These are phyloP conservation scores for Coniochaeta sp. DNA, from an alignment of 2,329 filamentous ascomycete genomes.

Conservation along the genomic window DNA sequence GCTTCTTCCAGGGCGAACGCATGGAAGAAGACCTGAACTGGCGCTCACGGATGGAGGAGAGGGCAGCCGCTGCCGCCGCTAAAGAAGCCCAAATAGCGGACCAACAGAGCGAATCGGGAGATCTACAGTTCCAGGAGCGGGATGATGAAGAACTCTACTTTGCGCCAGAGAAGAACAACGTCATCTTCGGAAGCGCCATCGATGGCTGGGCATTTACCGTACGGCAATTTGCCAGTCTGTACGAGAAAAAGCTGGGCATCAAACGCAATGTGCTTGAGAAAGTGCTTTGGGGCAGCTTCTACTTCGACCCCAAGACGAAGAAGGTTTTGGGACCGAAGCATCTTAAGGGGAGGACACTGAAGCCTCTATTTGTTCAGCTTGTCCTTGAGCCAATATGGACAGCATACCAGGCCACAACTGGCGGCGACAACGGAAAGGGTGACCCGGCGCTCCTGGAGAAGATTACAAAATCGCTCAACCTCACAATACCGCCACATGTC, in stretches of 20 bases:
- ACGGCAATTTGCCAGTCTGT: constrained; percentile 84
- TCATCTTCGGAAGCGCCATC: constrained; percentile 95
- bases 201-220: constrained; percentile 99
- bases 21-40: constrained; percentile 98
- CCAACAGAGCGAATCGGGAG: constrained; percentile 46
- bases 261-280: constrained; percentile 84
- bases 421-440: constrained; percentile 74
- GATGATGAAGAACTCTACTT: constrained; percentile 98
- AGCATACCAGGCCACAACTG: constrained; percentile 83
- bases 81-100: constrained; percentile 46
- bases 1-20: constrained; percentile 94
- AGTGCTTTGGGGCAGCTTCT: constrained; percentile 94
- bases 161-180: constrained; percentile 95
- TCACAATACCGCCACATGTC: constrained; percentile 79
- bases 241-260: constrained; percentile 95
- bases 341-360: constrained; percentile 82
- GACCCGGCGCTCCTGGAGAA: constrained; percentile 81
- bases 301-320: constrained; percentile 94
- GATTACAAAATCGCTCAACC: constrained; percentile 83
- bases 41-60: constrained; percentile 87
- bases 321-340: constrained; percentile 87
- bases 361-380: constrained; percentile 95
- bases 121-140: constrained; percentile 73
- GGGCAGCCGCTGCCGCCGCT: constrained; percentile 63
- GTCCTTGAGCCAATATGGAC: constrained; percentile 96